Conservation (phyloP, 805 yeast genomes). For the Saccharomycopsis synnaedendra region DNA sequence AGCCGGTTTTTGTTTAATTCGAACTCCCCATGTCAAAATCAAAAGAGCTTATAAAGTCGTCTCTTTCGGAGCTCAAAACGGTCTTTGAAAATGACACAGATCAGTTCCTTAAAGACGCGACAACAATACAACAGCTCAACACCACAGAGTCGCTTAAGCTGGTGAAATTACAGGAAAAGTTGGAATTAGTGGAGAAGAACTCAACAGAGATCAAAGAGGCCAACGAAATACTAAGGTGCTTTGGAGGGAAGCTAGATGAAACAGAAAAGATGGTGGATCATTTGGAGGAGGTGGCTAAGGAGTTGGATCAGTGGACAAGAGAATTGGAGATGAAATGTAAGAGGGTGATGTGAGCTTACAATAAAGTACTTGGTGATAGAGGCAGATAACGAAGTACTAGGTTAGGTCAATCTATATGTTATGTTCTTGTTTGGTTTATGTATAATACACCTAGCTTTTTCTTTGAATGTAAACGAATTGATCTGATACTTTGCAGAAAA, state of each 20-base stretch:
- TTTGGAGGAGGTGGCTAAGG: constrained; percentile 37
- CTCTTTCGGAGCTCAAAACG: constrained; percentile 24
- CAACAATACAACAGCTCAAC: constrained; percentile 40
- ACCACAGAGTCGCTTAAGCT: constrained; percentile 47
- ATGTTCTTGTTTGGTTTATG: not conserved
- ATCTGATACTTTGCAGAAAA: not conserved
- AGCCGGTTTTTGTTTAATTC: too few relatives aligned
- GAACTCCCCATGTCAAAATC: not conserved
- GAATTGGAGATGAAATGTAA: constrained; percentile 38
- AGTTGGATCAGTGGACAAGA: constrained; percentile 50
- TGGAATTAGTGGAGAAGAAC: constrained; percentile 21
- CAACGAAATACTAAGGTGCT: constrained; percentile 22
- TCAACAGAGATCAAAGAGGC: constrained; percentile 19
- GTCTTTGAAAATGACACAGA: constrained; percentile 29
- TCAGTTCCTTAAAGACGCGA: constrained; percentile 29
- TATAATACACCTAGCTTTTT: not conserved
- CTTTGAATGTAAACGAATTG: not conserved
- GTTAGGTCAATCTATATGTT: not conserved
- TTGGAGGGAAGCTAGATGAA: constrained; percentile 20
- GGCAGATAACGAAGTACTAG: not conserved
- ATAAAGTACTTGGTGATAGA: not conserved
- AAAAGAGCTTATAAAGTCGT: constrained; percentile 18
- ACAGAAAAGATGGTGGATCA: constrained; percentile 28
- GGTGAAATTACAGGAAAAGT: constrained; percentile 32
- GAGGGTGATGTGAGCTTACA: constrained; percentile 11